Evolutionary conservation across 805 yeast species (phyloP).

Genomic region (Ogataea wickerhamii): DNA sequence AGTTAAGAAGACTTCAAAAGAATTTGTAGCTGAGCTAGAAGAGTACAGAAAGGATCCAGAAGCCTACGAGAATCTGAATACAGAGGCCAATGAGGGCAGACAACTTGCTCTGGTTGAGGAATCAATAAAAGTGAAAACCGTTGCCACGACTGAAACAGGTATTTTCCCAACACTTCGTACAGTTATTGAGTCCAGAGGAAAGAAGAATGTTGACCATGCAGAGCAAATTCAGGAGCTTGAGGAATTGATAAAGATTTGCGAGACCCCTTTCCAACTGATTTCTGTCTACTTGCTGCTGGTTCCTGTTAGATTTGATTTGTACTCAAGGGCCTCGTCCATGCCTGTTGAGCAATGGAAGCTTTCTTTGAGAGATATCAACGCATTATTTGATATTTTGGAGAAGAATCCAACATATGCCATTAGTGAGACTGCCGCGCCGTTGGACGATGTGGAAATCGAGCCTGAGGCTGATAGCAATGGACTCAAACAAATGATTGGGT

Average conservation of each 20-base stretch:
- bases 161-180: slow-evolving; percentile 71
- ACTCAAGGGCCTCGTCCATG: slow-evolving; percentile 64
- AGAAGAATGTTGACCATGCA: slow-evolving; percentile 80
- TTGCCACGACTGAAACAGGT: slow-evolving; percentile 35
- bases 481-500: slow-evolving; percentile 72
- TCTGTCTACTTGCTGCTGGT: slow-evolving; percentile 75
- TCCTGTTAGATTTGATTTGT: slow-evolving; percentile 83
- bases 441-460: slow-evolving; percentile 73
- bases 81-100: slow-evolving; percentile 13
- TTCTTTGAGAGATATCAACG: slow-evolving; percentile 57
- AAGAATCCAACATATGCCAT: slow-evolving; percentile 60
- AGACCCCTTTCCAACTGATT: slow-evolving; percentile 70
- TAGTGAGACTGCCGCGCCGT: slow-evolving; percentile 64
- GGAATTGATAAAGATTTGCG: slow-evolving; percentile 48
- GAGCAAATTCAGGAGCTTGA: slow-evolving; percentile 78
- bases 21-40: slow-evolving; percentile 56
- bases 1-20: slow-evolving; percentile 74
- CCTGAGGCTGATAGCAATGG: slow-evolving; percentile 65
- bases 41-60: slow-evolving; percentile 69
- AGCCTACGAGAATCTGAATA: slow-evolving; percentile 56
- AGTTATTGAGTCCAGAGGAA: slow-evolving; percentile 89
- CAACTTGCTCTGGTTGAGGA: slow-evolving; percentile 7
- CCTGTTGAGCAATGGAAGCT: slow-evolving; percentile 78
- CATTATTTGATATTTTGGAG: slow-evolving; percentile 68
- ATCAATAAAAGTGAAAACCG: slow-evolving; percentile 31